Evolutionary conservation across 768 basidiomycete genomes (phyloP).

Genomic region (Megacollybia marginata): DNA sequence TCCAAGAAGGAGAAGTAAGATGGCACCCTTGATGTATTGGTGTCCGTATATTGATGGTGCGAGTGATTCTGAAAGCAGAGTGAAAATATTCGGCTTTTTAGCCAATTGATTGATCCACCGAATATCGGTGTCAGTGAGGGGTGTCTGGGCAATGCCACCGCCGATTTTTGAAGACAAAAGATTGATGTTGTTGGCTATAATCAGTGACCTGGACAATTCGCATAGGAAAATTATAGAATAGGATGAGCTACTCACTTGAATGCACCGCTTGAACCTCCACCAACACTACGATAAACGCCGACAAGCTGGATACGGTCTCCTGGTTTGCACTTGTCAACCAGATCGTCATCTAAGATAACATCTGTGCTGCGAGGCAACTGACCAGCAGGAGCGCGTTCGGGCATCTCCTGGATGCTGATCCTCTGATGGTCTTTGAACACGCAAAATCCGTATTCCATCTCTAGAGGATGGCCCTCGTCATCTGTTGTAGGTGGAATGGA

Average conservation of each 20-base stretch:
- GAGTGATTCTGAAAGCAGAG: conserved; percentile 85
- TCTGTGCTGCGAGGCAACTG: conserved; percentile 95
- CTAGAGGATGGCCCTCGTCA: conserved; percentile 78
- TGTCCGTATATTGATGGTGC: conserved; percentile 98
- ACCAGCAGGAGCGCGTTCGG: conserved; percentile 95
- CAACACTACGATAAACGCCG: conserved; percentile 89
- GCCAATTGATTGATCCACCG: conserved; percentile 92
- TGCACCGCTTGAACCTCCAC: conserved; percentile 83
- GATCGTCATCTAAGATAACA: conserved; percentile 91
- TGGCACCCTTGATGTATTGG: conserved; percentile 91
- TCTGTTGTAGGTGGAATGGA: conserved; percentile 87
- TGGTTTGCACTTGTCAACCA: conserved; percentile 96
- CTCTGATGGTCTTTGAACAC: conserved; percentile 95
- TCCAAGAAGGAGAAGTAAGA: conserved; percentile 87
- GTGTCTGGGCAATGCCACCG: conserved; percentile 89
- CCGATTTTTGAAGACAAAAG: conserved; percentile 91
- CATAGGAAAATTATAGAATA: conserved; percentile 3
- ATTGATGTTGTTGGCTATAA: conserved; percentile 93
- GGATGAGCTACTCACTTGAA: conserved; percentile 65
- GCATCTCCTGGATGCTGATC: conserved; percentile 99
- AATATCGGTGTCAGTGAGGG: conserved; percentile 89
- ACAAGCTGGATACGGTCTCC: conserved; percentile 97
- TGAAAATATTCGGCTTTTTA: conserved; percentile 82
- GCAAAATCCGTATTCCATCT: conserved; percentile 89
- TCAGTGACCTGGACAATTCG: conserved; percentile 59